Conservation (phyloP, 805 yeast species). For the Myxozyma neotropica region DNA sequence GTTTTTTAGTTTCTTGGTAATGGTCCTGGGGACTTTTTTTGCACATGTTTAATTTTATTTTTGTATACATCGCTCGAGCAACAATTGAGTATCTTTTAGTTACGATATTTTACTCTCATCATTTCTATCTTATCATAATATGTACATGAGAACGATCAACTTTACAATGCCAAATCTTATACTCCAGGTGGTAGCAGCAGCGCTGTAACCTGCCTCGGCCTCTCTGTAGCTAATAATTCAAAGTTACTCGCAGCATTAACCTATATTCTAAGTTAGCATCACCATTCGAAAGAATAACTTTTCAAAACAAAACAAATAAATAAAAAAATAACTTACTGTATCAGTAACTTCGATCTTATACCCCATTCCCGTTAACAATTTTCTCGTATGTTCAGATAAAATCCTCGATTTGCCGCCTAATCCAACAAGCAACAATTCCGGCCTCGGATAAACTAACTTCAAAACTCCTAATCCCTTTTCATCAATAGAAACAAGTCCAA, state of each 20-base stretch:
- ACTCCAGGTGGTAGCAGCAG: conserved; percentile 70
- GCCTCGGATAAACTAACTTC: conserved; percentile 67
- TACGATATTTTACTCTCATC: too few species aligned
- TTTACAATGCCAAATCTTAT: conserved; percentile 33
- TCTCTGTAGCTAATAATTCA: conserved; percentile 76
- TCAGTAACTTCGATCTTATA: conserved; percentile 71
- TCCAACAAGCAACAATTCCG: conserved; percentile 74
- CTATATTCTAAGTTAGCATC: conserved; percentile 20
- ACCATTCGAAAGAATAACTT: neutral
- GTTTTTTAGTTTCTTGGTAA: too few species aligned
- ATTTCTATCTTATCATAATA: too few species aligned
- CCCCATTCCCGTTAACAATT: conserved; percentile 58
- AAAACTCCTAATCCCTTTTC: conserved; percentile 53
- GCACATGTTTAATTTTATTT: too few species aligned
- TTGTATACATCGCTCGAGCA: too few species aligned
- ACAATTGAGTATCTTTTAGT: too few species aligned
- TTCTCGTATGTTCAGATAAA: conserved; percentile 58
- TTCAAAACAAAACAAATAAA: neutral
- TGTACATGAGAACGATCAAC: too few species aligned
- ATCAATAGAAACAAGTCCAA: conserved; percentile 58
- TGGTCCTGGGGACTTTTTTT: too few species aligned
- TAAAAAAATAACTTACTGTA: conserved; percentile 45
- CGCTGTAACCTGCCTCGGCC: conserved; percentile 75
- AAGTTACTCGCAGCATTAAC: conserved; percentile 65
- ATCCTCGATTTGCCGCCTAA: conserved; percentile 65